Conservation (phyloP, 2,329 filamentous ascomycete genomes). For the Aspergillus sp. region DNA sequence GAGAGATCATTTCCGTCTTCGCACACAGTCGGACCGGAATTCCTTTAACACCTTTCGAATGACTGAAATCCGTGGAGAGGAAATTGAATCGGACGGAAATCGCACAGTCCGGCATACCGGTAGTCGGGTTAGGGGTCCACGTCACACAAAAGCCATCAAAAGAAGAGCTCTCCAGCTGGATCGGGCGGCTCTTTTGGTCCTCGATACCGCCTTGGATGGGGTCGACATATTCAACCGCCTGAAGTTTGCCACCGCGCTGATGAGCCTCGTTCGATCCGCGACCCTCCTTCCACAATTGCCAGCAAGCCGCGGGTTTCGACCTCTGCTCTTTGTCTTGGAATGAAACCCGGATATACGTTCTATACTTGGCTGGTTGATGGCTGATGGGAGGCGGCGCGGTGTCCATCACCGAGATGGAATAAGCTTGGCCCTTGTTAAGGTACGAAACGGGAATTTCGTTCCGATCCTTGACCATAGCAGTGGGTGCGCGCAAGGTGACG, state of each 20-base stretch:
- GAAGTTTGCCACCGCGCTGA: conserved; percentile 84
- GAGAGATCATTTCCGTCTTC: conserved; percentile 72
- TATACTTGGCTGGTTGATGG: conserved; percentile 67
- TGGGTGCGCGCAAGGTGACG: conserved; percentile 86
- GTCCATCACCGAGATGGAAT: conserved; percentile 81
- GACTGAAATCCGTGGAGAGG: conserved; percentile 95
- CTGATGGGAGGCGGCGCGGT: conserved; percentile 63
- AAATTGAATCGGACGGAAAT: conserved; percentile 97
- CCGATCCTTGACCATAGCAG: conserved; percentile 83
- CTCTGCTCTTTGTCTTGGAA: conserved; percentile 96
- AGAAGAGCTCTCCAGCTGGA: conserved; percentile 72
- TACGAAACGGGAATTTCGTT: conserved; percentile 97
- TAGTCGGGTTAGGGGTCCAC: conserved; percentile 71
- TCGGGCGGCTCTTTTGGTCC: conserved; percentile 58
- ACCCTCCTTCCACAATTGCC: conserved; percentile 95
- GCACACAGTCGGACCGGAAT: conserved; percentile 91
- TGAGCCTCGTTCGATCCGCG: conserved; percentile 94
- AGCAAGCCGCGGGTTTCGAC: conserved; percentile 76
- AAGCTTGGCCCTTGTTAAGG: conserved; percentile 95
- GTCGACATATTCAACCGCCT: conserved; percentile 92
- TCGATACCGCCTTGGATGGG: conserved; percentile 55
- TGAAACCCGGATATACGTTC: conserved; percentile 90
- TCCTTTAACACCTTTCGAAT: conserved; percentile 97
- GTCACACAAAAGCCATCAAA: conserved; percentile 93
- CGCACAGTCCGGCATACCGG: conserved; percentile 71